A percentile compares a stretch with the other conserved stretches of the same genome.
These are phyloP conservation scores for Starmerella vitae DNA, from an alignment of 805 yeast genomes.

Conservation along the genomic window DNA sequence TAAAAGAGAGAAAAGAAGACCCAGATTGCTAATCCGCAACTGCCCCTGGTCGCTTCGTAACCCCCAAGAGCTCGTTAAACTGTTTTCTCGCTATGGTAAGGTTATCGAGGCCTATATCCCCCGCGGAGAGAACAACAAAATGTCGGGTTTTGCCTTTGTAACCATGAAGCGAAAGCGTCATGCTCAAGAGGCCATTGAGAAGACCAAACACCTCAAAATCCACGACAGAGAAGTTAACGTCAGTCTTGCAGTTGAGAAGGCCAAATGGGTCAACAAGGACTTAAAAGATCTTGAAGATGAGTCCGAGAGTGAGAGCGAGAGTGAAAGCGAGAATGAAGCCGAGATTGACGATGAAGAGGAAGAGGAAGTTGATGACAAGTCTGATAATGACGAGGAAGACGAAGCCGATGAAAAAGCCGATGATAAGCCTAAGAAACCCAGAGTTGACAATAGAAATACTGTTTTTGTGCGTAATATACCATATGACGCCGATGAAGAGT, in stretches of 20 bases:
- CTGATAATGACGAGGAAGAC: conserved; percentile 29
- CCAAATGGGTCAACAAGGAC: conserved; percentile 53
- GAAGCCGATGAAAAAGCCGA: conserved; percentile 26
- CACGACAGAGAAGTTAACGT: conserved; percentile 88
- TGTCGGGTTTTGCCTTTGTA: conserved; percentile 92
- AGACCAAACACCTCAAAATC: conserved; percentile 57
- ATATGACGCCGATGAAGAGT: conserved; percentile 78
- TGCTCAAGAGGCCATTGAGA: conserved; percentile 74
- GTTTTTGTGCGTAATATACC: conserved; percentile 88
- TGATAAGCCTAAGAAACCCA: conserved; percentile 20
- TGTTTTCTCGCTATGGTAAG: conserved; percentile 67
- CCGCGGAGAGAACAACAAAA: conserved; percentile 68
- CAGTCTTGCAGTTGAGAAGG: conserved; percentile 81
- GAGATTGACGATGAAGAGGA: conserved; percentile 26
- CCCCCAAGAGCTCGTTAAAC: conserved; percentile 52
- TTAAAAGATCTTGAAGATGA: conserved; percentile 31
- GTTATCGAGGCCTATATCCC: conserved; percentile 86
- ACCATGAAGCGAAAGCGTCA: conserved; percentile 67
- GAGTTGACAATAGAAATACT: conserved; percentile 33
- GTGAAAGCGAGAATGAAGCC: conserved; percentile 27
- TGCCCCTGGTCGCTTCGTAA: conserved; percentile 92
- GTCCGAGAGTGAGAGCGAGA: conserved; percentile 25
- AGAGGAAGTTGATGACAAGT: conserved; percentile 27
- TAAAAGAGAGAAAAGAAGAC: conserved; percentile 51
- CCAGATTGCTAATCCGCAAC: conserved; percentile 78